phyloP scores from a whole-genome alignment of 2,329 filamentous ascomycete species.

The Sphaerulina musiva region DNA sequence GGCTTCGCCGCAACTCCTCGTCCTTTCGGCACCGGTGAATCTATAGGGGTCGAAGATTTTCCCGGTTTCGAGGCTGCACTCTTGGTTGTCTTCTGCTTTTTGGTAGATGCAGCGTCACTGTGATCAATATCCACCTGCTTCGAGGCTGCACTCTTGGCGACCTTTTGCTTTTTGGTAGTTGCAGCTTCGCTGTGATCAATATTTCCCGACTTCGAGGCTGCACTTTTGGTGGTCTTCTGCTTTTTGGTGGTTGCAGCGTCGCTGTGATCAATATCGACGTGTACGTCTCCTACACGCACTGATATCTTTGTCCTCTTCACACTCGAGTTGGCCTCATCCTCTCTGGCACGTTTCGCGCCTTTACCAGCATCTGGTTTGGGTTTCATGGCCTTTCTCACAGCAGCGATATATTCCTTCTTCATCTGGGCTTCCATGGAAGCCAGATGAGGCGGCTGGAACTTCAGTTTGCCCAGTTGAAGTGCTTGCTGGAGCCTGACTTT shows the following conservation, averaged over 20 bases:
- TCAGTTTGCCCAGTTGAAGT: constrained; percentile 44
- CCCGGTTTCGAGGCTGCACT: background rate
- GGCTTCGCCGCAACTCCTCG: background rate
- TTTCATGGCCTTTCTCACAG: constrained; percentile 43
- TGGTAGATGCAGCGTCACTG: constrained; percentile 1
- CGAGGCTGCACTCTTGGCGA: background rate
- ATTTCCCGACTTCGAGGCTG: constrained; percentile 2
- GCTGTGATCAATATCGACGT: constrained; percentile 26
- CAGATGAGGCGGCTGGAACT: constrained; percentile 45
- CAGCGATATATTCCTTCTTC: constrained; percentile 53
- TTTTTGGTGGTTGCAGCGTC: constrained; percentile 7
- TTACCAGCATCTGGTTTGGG: constrained; percentile 2
- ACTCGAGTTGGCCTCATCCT: constrained; percentile 16
- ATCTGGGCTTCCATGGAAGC: constrained; percentile 47
- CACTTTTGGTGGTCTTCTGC: constrained; percentile 8
- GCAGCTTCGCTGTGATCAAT: constrained; percentile 22
- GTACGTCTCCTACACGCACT: constrained; percentile 23
- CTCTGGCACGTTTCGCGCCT: constrained; percentile 22
- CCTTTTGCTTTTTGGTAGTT: constrained; percentile 11
- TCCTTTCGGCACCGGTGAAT: background rate
- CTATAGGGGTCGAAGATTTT: background rate
- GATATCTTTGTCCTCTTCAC: constrained; percentile 27
- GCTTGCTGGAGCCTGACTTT: constrained; percentile 55
- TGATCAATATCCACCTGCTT: constrained; percentile 22
- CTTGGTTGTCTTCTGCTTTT: constrained; percentile 14